Conservation (phyloP, 805 yeast genomes). For the Lipomyces chichibuensis region DNA sequence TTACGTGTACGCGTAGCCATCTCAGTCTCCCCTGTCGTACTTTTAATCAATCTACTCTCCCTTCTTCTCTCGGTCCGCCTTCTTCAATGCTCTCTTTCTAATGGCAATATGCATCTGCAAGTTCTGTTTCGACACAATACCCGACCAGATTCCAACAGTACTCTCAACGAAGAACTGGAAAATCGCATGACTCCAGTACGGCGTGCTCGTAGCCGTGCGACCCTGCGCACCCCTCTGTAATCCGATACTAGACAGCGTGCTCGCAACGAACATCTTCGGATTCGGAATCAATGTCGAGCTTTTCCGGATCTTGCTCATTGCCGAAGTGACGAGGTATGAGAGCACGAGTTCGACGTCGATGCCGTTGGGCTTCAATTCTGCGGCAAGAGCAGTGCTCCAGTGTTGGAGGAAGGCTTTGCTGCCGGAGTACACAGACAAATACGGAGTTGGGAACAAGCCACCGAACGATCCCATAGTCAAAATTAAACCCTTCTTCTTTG, state of each 20-base stretch:
- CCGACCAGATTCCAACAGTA: constrained; percentile 80
- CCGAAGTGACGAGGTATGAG: constrained; percentile 89
- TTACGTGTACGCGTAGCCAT: neutral
- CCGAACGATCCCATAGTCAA: constrained; percentile 97
- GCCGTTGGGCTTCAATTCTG: constrained; percentile 68
- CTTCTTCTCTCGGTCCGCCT: constrained; percentile 52
- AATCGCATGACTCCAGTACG: constrained; percentile 91
- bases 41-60: constrained; percentile 10
- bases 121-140: constrained; percentile 68
- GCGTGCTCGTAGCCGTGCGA: constrained; percentile 73
- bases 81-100: constrained; percentile 79
- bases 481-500: constrained; percentile 57
- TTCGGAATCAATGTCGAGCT: constrained; percentile 76
- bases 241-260: constrained; percentile 71
- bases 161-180: constrained; percentile 56
- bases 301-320: constrained; percentile 91
- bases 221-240: constrained; percentile 92
- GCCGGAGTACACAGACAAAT: constrained; percentile 91
- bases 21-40: neutral
- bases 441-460: constrained; percentile 90
- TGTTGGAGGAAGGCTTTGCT: constrained; percentile 92
- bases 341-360: constrained; percentile 85
- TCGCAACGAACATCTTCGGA: constrained; percentile 76
- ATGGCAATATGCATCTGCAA: constrained; percentile 76
- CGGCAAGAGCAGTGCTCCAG: constrained; percentile 88